Base-by-base conservation (phyloP, 768 basidiomycete species). In the Coprinellus aureogranulatus region DNA sequence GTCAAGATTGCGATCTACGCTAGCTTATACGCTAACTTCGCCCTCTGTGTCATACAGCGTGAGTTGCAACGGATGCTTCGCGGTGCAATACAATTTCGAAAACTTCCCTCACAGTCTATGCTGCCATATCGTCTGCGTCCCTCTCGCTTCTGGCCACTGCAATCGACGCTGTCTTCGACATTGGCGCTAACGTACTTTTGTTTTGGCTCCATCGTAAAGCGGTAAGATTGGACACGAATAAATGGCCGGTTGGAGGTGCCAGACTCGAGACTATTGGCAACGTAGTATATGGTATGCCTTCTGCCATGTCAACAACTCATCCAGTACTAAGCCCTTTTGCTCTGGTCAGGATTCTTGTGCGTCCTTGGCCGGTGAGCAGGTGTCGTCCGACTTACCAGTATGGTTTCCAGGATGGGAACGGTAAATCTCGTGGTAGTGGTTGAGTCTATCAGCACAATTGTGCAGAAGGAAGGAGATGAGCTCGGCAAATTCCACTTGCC, bases 191-290 rank as follows among this genome's bases (percentile, higher is more conserved):
- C 64, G 68, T 92, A 45, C 75, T 94, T n/a, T 78, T 94, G 2
- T 89, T 85, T 62, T 86, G 82, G 79, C 75, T 95, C 2, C 88
- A 98, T 72, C 77, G 77, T 62, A 88, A 92, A 64, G 86, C 92
- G 1, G 72, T 65, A 11, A 78, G 64, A 31, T 79, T 96, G 59
- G 94, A 97, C 65, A 62, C 76, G 42, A 92, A 88, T 70, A 90
- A 90, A 62, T 98, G 93, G 94, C 94, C 95, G 27, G 89, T 93
- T 3, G 88, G 94, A 49, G 94, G 94, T 37, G 84, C 89, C n/a
- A 82, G 93, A 47, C 79, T 97, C 45, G 90, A 94, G 69, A 94
- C 90, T 3, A 92, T 93, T 54, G 92, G 91, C 12, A 94, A 95
- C 64, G 86, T 94, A 58, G 75, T 92, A 54, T 96, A 94, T 63